Percentiles rank a stretch among this genome's conserved stretches.
phyloP scores from a whole-genome alignment of 1,284 basidiomycete genomes.

The Termitomyces sp. region DNA sequence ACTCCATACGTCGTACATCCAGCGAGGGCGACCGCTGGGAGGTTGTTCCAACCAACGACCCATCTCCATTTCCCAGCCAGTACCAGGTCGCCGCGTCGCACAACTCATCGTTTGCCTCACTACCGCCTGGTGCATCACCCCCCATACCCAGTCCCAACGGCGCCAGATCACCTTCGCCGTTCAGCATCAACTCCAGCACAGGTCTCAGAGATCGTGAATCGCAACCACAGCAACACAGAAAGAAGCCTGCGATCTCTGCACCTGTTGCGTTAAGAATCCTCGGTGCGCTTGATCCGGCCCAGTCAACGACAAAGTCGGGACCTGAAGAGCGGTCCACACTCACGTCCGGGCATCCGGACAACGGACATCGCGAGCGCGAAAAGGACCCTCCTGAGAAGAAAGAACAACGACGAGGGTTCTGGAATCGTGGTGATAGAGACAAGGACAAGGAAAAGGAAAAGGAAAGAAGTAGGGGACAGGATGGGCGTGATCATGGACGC shows the following conservation, averaged over 20 bases:
- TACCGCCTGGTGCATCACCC: constrained; percentile 36
- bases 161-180: constrained; percentile 40
- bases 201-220: constrained; percentile 21
- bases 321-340: constrained; percentile 29
- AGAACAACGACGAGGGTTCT: constrained; percentile 47
- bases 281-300: constrained; percentile 51
- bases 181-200: constrained; percentile 28
- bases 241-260: constrained; percentile 23
- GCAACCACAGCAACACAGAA: constrained; percentile 18
- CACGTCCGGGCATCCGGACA: constrained; percentile 18
- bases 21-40: constrained; percentile 40
- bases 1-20: constrained; percentile 15
- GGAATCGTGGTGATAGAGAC: constrained; percentile 30
- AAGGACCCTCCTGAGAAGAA: constrained; percentile 23
- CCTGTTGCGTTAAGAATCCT: constrained; percentile 50
- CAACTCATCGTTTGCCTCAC: constrained; percentile 39
- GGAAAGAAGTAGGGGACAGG: constrained; percentile 5
- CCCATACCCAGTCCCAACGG: constrained; percentile 29
- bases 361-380: constrained; percentile 25
- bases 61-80: constrained; percentile 23
- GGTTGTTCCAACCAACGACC: constrained; percentile 27
- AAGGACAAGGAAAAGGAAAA: constrained; percentile 18
- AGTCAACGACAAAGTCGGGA: constrained; percentile 23
- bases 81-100: constrained; percentile 36
- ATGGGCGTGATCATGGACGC: constrained; percentile 7